These are phyloP conservation scores for Stropharia rugosoannulata DNA, from an alignment of 768 basidiomycete species.

Conservation along the genomic window DNA sequence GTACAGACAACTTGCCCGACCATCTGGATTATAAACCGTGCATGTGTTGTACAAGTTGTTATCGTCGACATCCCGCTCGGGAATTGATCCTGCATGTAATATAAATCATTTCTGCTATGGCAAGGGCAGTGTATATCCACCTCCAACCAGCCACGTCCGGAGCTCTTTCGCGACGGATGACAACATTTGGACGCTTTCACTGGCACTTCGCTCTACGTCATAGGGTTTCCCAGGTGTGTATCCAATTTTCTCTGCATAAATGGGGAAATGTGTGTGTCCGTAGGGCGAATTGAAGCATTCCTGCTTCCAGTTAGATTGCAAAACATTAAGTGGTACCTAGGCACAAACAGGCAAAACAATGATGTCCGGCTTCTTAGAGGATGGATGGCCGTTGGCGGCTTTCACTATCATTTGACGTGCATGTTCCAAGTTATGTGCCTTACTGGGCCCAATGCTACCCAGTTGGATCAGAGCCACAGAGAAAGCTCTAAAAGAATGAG, in stretches of 20 bases:
- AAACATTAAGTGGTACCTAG: neutral
- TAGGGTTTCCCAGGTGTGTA: conserved; percentile 59
- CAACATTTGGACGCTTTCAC: conserved; percentile 81
- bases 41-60: conserved; percentile 90
- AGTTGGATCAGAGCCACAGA: conserved; percentile 89
- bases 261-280: conserved; percentile 75
- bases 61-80: conserved; percentile 66
- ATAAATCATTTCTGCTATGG: neutral
- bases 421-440: conserved; percentile 77
- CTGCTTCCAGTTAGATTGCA: conserved; percentile 31
- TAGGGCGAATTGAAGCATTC: conserved; percentile 92
- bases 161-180: conserved; percentile 77
- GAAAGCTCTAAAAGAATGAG: conserved; percentile 46
- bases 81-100: conserved; percentile 76
- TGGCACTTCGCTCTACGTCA: conserved; percentile 51
- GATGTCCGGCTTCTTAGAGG: conserved; percentile 66
- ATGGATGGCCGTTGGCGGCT: conserved; percentile 49
- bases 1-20: conserved; percentile 28
- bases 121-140: conserved; percentile 33
- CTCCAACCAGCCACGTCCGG: conserved; percentile 90
- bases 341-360: conserved; percentile 78
- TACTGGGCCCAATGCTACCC: conserved; percentile 69
- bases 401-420: conserved; percentile 78
- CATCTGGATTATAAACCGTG: conserved; percentile 84
- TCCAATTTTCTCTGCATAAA: conserved; percentile 79